Base-by-base conservation (phyloP, 352 stramenopile genomes). In the Phytophthora colocasiae region DNA sequence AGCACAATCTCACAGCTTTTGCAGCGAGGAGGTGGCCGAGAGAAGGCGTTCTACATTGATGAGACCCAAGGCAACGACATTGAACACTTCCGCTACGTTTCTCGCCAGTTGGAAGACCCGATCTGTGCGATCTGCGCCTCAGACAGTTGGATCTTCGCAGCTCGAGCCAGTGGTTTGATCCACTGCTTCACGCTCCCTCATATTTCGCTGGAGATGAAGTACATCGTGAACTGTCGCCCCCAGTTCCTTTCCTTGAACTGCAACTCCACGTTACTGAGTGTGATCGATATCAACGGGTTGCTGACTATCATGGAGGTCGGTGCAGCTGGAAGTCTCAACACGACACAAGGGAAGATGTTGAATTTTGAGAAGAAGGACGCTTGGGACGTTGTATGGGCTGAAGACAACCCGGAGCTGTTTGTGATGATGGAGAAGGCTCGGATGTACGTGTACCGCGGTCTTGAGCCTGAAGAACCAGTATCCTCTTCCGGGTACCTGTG, bases 351-450 rank as follows among this genome's bases (percentile, higher is more conserved):
- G 2, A 92, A 92, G 55, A 90, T 89, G 80, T 65, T 93, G 1
- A 54, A 63, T 46, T 95, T 93, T 46, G 87, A 95, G 69, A 92
- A 92, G 65, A 95, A 93, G 31, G 93, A 98, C 66, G 77, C 84
- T 4, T 98, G 93, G 93, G 93, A 97, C 54, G 91, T 98, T 56
- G 63, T 90, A 32, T 98, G 93, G 93, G 85, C 92, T 14, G 85
- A 97, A 12, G 93, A 98, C 73, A 96, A 98, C 66, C 89, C 93
- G 4, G 86, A 97, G 49, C 68, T 97, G 12, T 97, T 98, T 58
- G 93, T 96, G 32, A 89, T 97, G 68, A 95, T 95, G 83, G 93
- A 98, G 58, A 98, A 98, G 69, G 95, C 89, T 8, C 81, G 91
- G 26, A 93, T 98, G 81, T 93, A 96, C 48, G 80, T 98, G 7